Conservation (phyloP, 192 early-diverging fungal genomes). For the Dimargaris xerosporica region DNA sequence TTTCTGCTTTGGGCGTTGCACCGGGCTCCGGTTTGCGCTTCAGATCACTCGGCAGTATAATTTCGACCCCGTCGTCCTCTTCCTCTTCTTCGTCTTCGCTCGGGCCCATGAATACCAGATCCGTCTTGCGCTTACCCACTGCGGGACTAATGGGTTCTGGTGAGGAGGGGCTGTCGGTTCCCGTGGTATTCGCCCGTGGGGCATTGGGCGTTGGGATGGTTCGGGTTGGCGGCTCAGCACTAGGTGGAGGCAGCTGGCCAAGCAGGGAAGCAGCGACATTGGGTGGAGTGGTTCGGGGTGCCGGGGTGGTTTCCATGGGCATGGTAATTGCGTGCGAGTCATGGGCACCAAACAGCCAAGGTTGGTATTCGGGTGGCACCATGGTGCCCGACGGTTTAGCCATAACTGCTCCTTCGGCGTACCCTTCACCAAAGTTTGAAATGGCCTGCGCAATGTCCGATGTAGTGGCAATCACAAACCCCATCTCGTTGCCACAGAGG, state of each 20-base stretch:
- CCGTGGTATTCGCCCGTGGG: not conserved
- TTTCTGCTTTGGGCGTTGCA: not conserved
- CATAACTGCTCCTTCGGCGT: not conserved
- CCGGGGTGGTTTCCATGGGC: not conserved
- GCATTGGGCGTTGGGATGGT: not conserved
- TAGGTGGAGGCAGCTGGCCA: not conserved
- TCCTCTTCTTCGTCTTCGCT: slow-evolving; percentile 13
- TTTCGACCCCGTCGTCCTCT: slow-evolving; percentile 11
- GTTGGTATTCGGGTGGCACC: slow-evolving; percentile 11
- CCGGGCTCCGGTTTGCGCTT: slow-evolving; percentile 16
- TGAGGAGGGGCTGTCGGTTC: not conserved
- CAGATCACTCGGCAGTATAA: slow-evolving; percentile 12
- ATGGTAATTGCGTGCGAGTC: not conserved
- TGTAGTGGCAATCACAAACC: slow-evolving; percentile 36
- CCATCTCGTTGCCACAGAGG: slow-evolving; percentile 42
- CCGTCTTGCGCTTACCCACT: slow-evolving; percentile 15
- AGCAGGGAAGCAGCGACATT: not conserved
- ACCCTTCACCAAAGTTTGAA: slow-evolving; percentile 11
- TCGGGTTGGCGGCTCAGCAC: not conserved
- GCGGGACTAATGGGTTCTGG: not conserved
- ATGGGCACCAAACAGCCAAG: not conserved
- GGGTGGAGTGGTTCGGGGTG: not conserved
- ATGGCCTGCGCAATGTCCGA: slow-evolving; percentile 27
- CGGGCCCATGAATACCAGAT: slow-evolving; percentile 22
- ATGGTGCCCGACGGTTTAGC: not conserved